These are phyloP conservation scores for Saraca asoca DNA, from an alignment of 331 rosid species.

Conservation along the genomic window DNA sequence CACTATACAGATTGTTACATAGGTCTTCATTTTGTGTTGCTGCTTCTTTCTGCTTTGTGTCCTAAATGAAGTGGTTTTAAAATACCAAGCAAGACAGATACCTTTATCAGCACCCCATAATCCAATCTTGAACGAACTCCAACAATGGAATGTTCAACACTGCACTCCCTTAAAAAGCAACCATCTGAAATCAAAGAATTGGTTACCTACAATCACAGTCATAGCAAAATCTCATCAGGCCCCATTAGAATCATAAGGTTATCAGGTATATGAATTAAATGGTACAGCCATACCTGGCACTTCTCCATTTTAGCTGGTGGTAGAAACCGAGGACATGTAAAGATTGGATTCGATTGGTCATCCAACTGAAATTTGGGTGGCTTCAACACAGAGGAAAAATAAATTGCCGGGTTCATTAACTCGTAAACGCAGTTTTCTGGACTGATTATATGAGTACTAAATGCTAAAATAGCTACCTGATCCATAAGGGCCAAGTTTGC, in stretches of 20 bases:
- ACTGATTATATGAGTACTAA: constrained; percentile 9
- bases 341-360: constrained; percentile 81
- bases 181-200: constrained; percentile 96
- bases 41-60: not conserved
- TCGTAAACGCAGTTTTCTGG: constrained; percentile 2
- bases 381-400: constrained; percentile 52
- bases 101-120: constrained; percentile 79
- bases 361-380: constrained; percentile 73
- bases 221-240: constrained; percentile 58
- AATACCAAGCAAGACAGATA: constrained; percentile 8
- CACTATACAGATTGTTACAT: not conserved
- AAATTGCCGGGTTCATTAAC: constrained; percentile 30
- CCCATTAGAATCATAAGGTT: constrained; percentile 34
- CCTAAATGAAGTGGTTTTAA: not conserved
- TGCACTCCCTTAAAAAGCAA: constrained; percentile 78
- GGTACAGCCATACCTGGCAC: constrained; percentile 61
- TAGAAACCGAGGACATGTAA: constrained; percentile 78
- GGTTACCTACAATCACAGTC: constrained; percentile 65
- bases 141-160: constrained; percentile 66
- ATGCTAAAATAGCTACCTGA: constrained; percentile 50
- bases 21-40: not conserved
- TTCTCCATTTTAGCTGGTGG: constrained; percentile 90
- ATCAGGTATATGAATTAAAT: constrained; percentile 16
- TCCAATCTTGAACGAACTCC: constrained; percentile 85
- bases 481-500: constrained; percentile 92